These are phyloP conservation scores for Cytospora leucostoma DNA, from an alignment of 2,329 filamentous ascomycete species.

Conservation along the genomic window DNA sequence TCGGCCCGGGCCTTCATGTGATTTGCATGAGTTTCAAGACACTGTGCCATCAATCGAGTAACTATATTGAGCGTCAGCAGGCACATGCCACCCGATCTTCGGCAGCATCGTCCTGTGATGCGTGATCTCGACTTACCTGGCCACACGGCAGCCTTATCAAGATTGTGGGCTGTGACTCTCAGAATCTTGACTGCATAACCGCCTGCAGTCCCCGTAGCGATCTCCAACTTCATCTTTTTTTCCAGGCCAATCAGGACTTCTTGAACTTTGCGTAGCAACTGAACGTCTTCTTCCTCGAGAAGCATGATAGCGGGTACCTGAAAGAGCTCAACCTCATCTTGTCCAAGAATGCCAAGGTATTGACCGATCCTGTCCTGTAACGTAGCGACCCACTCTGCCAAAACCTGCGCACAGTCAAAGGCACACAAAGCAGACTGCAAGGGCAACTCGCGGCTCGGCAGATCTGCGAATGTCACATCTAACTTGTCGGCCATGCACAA, in stretches of 20 bases:
- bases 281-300: constrained; percentile 87
- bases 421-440: constrained; percentile 89
- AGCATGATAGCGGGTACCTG: constrained; percentile 88
- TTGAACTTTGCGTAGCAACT: constrained; percentile 79
- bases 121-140: constrained; percentile 65
- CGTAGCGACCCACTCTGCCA: constrained; percentile 91
- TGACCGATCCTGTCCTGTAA: constrained; percentile 92
- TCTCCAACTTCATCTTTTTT: constrained; percentile 69
- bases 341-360: constrained; percentile 83
- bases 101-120: too few relatives aligned
- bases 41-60: constrained; percentile 56
- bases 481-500: constrained; percentile 85
- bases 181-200: constrained; percentile 86
- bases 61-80: constrained; percentile 36
- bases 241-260: constrained; percentile 77
- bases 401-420: constrained; percentile 90
- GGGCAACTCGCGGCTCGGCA: constrained; percentile 80
- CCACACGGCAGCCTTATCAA: constrained; percentile 90
- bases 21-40: constrained; percentile 56
- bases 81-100: neutral
- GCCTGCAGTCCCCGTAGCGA: constrained; percentile 51
- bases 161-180: constrained; percentile 79
- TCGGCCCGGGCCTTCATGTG: constrained; percentile 55
- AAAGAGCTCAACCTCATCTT: constrained; percentile 74
- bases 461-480: constrained; percentile 81